These are phyloP conservation scores for Lactarius hatsudake DNA, from an alignment of 768 basidiomycete genomes.

Conservation along the genomic window DNA sequence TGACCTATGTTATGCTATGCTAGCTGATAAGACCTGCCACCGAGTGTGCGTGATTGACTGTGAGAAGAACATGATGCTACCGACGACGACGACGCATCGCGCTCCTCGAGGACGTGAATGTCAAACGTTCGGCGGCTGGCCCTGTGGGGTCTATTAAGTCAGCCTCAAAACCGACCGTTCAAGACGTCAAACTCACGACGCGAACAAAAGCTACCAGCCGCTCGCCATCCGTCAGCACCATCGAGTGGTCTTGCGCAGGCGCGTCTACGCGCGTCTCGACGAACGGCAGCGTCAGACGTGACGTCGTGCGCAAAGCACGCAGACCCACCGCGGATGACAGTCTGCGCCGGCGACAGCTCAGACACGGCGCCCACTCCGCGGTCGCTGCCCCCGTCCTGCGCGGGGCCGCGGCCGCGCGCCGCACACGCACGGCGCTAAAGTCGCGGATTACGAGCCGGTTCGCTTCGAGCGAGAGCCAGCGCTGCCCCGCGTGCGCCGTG, in stretches of 20 bases:
- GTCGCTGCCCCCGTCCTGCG: neutral
- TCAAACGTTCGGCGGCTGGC: constrained; percentile 9
- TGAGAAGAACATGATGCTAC: neutral
- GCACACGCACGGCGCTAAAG: constrained; percentile 18
- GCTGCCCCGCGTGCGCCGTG: constrained; percentile 21
- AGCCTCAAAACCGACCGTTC: neutral
- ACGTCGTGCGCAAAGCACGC: constrained; percentile 13
- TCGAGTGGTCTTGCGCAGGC: neutral
- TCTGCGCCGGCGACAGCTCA: neutral
- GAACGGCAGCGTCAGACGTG: constrained; percentile 5
- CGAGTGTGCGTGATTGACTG: neutral
- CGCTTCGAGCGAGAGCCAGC: constrained; percentile 19
- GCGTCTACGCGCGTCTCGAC: constrained; percentile 12
- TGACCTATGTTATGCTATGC: neutral
- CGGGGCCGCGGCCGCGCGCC: neutral
- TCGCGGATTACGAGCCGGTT: constrained; percentile 11
- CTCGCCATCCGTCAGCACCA: constrained; percentile 20
- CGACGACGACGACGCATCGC: neutral
- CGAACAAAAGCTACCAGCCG: constrained; percentile 11
- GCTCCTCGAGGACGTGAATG: constrained; percentile 11
- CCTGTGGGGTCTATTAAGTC: neutral
- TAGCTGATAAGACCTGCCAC: constrained; percentile 3
- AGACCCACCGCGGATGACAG: neutral
- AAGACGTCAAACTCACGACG: neutral
- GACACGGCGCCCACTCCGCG: neutral